Evolutionary conservation across 1,284 basidiomycete genomes (phyloP), one percentile per base, ranked within the genome.

Genomic region (Cutaneotrichosporon sp.): DNA sequence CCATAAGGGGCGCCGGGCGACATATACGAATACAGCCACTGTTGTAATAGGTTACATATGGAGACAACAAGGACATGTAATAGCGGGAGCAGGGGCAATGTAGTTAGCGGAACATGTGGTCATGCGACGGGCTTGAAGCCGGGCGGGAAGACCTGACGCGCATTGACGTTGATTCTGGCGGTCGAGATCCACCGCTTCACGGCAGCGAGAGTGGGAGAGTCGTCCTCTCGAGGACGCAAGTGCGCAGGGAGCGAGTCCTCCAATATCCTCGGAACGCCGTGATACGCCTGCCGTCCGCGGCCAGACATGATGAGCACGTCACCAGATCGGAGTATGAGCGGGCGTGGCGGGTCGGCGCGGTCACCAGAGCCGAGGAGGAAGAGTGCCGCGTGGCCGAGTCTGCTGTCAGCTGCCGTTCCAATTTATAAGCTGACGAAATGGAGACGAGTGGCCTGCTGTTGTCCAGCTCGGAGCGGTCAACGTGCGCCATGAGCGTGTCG

Each of bases 251-350:
- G 81, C 0, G 90, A 90, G 42, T 85, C 83, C 71, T 92, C 90
- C 63, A 96, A 80, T 66, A 96, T 89, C 51, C 92, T 84, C 1
- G 93, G 93, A 1, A 97, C 86, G n/a, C 92, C 93, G 71, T 97
- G 93, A 75, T 91, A 97, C 31, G 88, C 89, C 49, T 91, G 83
- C 60, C 94, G 84, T 69, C 90, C 90, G 30, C 82, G 81, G 0
- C 93, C 94, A 1, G 90, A 89, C 92, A 97, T 95, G 72, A 96
- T 87, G n/a, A 95, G 82, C 0, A 90, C 86, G 74, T 97, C 94
- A 8, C 93, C 93, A 0, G 90, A 92, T 22, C 90, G 86, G 1
- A 97, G 83, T 14, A 96, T 83, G 62, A 97, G 86, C 0, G 92
- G 86, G 11, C 86, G 81, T 0, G 93, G 93, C n/a, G 86, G 83